phyloP scores from a whole-genome alignment of 2,329 filamentous ascomycete genomes.

The Scortechinia acanthostroma region DNA sequence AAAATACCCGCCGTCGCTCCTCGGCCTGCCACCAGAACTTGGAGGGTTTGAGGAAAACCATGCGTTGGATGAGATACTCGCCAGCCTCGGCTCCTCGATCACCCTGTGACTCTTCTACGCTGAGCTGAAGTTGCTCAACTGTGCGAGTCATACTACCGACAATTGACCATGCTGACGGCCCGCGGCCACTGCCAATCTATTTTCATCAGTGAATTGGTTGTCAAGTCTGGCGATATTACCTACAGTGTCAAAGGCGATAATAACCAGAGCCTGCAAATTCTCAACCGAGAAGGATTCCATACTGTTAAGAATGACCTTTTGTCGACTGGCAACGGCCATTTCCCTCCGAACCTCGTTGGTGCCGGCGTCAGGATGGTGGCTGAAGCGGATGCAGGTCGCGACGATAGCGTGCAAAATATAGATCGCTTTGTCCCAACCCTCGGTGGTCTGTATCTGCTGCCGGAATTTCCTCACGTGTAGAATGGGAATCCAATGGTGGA shows the following conservation, averaged over 20 bases:
- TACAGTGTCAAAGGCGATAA: constrained; percentile 72
- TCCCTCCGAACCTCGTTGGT: constrained; percentile 66
- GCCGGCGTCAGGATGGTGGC: too few species aligned
- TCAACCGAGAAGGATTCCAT: constrained; percentile 86
- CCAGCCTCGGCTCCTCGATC: too few species aligned
- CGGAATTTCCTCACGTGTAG: too few species aligned
- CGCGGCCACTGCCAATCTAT: constrained; percentile 80
- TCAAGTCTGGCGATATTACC: too few species aligned
- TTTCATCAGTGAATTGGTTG: too few species aligned
- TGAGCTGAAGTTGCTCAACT: constrained; percentile 79
- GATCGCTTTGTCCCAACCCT: too few species aligned
- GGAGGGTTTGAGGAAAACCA: constrained; percentile 74
- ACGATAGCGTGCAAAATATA: constrained; percentile 90
- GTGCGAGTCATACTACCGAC: constrained; percentile 82
- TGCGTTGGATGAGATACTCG: constrained; percentile 81
- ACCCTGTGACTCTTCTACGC: constrained; percentile 81
- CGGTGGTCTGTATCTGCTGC: too few species aligned
- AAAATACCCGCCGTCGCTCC: constrained; percentile 75
- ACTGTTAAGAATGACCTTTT: constrained; percentile 79
- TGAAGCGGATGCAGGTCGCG: constrained; percentile 75
- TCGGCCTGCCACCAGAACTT: constrained; percentile 85
- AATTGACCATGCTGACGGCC: constrained; percentile 85
- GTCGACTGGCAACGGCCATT: constrained; percentile 76
- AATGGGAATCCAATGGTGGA: too few species aligned
- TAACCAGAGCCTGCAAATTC: constrained; percentile 78